Percentiles rank a stretch among this genome's conserved stretches.
phyloP scores from a whole-genome alignment of 2,329 filamentous ascomycete genomes.

The Penicillium digitatum region DNA sequence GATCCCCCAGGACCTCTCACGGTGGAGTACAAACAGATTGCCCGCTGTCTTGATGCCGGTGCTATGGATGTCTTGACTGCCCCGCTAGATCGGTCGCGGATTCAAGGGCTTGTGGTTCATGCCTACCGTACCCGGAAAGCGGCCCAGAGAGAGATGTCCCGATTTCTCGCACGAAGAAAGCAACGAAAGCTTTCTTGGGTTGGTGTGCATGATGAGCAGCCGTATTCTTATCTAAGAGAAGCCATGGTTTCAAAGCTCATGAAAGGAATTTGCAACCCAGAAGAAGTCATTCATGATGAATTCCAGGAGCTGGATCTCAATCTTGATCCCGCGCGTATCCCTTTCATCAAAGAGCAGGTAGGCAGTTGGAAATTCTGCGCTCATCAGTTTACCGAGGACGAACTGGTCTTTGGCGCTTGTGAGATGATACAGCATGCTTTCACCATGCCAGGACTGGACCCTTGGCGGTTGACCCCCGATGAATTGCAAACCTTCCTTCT shows the following conservation, averaged over 20 bases:
- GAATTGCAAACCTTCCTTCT: conserved; percentile 81
- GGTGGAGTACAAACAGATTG: conserved; percentile 52
- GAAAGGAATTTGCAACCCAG: conserved; percentile 77
- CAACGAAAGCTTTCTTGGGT: conserved; percentile 88
- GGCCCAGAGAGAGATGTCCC: conserved; percentile 67
- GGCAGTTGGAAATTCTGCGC: conserved; percentile 85
- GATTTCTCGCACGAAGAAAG: conserved; percentile 66
- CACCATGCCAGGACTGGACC: conserved; percentile 71
- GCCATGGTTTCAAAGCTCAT: conserved; percentile 88
- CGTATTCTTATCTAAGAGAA: conserved; percentile 84
- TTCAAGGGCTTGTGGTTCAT: conserved; percentile 73
- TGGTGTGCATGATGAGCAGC: conserved; percentile 76
- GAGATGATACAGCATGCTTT: conserved; percentile 89
- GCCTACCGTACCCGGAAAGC: conserved; percentile 79
- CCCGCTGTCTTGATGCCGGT: conserved; percentile 76
- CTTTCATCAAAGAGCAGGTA: conserved; percentile 63
- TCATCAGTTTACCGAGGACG: conserved; percentile 84
- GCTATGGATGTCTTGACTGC: conserved; percentile 81
- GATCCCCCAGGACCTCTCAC: conserved; percentile 34
- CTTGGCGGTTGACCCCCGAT: conserved; percentile 76
- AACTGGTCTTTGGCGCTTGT: conserved; percentile 78
- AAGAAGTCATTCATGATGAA: conserved; percentile 59
- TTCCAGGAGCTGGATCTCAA: conserved; percentile 62
- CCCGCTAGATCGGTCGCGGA: conserved; percentile 68
- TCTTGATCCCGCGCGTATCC: conserved; percentile 62